Base-by-base conservation (phyloP, 2,329 filamentous ascomycete species). In the Epichloe sylvatica region DNA sequence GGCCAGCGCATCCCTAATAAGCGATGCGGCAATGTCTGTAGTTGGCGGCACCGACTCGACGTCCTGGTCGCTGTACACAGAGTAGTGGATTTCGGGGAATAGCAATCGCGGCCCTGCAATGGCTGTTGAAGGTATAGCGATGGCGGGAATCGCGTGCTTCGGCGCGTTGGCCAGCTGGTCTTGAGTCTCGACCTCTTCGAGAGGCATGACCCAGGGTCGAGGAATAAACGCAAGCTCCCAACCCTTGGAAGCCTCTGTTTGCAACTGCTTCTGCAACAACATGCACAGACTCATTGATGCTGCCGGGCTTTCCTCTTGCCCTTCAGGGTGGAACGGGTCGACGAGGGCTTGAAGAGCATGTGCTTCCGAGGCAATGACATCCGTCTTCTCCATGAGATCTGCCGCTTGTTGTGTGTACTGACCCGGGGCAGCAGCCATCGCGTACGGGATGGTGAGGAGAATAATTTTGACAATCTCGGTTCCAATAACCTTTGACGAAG, bases 391-490 rank as follows among this genome's bases (percentile, higher is more conserved):
- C 63, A 98, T 81, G 48, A 97, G 73, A 44, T 86, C 81, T 1
- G 77, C 75, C 2, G 88, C 89, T 61, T 85, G 85, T 55, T 84
- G 75, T 57, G 83, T 80, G 60, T 84, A 82, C 46, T 81, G 79
- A 3, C 75, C 73, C 3, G 85, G 83, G 0, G 83, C 78, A 3
- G 86, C 80, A 9, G 83, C 79, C 75, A 95, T 82, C 49, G 88
- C 75, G 64, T 97, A 98, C 0, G 92, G 91, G 51, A 98, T 85
- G 0, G 91, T 95, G 45, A 96, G 79, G 42, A 97, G 79, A 56
- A 98, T 96, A 58, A 96, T 90, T 69, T 96, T 97, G 64, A 96
- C 89, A 35, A 98, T 78, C 69, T 97, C 92, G 40, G 94, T 82
- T 45, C 80, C 80, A 54, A 83, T 78, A 0, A 77, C 82, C 77